A percentile compares a stretch with the other conserved stretches of the same genome.
phyloP scores from a whole-genome alignment of 805 yeast species.

The Candida bentonensis region DNA sequence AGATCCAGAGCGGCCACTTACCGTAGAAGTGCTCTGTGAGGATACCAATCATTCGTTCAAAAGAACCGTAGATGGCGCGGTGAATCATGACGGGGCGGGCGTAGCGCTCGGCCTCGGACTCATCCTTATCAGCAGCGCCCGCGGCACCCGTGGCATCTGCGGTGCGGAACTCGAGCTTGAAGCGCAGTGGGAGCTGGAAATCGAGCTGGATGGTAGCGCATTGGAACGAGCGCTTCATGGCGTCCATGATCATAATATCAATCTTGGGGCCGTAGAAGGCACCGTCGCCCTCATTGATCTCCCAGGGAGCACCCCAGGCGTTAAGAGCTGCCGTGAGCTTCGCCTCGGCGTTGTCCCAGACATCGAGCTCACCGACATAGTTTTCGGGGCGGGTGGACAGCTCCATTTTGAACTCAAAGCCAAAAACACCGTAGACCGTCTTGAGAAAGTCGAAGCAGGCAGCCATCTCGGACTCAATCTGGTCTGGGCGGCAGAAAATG shows the following conservation, averaged over 20 bases:
- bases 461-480: constrained; percentile 74
- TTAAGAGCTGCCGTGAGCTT: constrained; percentile 73
- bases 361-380: constrained; percentile 83
- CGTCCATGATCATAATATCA: constrained; percentile 91
- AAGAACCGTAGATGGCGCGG: constrained; percentile 96
- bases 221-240: constrained; percentile 93
- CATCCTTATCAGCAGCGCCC: constrained; percentile 5
- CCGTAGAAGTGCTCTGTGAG: constrained; percentile 97
- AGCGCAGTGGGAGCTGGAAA: constrained; percentile 94
- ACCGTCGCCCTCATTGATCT: constrained; percentile 93
- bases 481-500: constrained; percentile 87
- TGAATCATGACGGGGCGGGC: constrained; percentile 97
- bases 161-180: constrained; percentile 71
- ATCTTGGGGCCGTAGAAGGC: constrained; percentile 96
- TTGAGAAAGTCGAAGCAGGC: constrained; percentile 77
- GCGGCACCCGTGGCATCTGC: constrained; percentile 17
- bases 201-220: constrained; percentile 98
- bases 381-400: constrained; percentile 95
- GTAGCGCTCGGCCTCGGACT: constrained; percentile 31
- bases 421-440: constrained; percentile 78
- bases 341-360: constrained; percentile 86
- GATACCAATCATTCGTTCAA: constrained; percentile 98
- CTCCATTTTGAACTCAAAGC: constrained; percentile 93
- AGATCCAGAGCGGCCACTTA: constrained; percentile 99
- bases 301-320: constrained; percentile 84